Base-by-base conservation (phyloP, 352 stramenopile genomes). In the Poterioochromonas sp. region DNA sequence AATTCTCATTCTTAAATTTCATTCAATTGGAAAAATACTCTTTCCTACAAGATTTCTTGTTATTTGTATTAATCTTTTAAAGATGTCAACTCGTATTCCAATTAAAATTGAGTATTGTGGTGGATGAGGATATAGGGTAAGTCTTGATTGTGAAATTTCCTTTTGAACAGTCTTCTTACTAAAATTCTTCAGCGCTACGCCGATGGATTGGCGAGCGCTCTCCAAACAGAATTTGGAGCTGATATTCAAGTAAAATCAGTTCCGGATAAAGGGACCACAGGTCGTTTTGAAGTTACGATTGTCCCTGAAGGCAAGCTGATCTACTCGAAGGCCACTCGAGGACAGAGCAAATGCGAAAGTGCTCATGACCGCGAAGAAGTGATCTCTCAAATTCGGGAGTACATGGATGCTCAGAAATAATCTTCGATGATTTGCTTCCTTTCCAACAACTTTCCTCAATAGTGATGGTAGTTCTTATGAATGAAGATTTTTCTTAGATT, bases 41-140 rank as follows among this genome's bases (percentile, higher is more conserved):
- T n/a, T n/a, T n/a, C n/a, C n/a, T n/a, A n/a, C n/a, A n/a, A n/a
- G n/a, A n/a, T n/a, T n/a, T n/a, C n/a, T n/a, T n/a, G n/a, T n/a
- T n/a, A n/a, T n/a, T n/a, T n/a, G n/a, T n/a, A n/a, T n/a, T n/a
- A n/a, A n/a, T n/a, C n/a, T n/a, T n/a, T n/a, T n/a, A n/a, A n/a
- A n/a, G n/a, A n/a, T n/a, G n/a, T n/a, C n/a, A n/a, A n/a, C n/a
- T n/a, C n/a, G n/a, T n/a, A n/a, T n/a, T n/a, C n/a, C n/a, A n/a
- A n/a, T 58, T 26, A 58, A 58, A 26, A 58, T 58, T 58, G 47
- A 58, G 26, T 58, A 58, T 26, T 58, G 47, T 58, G 47, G 47
- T 26, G 47, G 47, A 15, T 58, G 47, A 58, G 47, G 47, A 58
- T 58, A 58, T 58, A 15, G 47, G 47, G 47, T 58, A 58, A 58